Percentiles rank a stretch among this genome's conserved stretches.
These are phyloP conservation scores for Pythium vanterpoolii DNA, from an alignment of 352 stramenopile species.

Conservation along the genomic window DNA sequence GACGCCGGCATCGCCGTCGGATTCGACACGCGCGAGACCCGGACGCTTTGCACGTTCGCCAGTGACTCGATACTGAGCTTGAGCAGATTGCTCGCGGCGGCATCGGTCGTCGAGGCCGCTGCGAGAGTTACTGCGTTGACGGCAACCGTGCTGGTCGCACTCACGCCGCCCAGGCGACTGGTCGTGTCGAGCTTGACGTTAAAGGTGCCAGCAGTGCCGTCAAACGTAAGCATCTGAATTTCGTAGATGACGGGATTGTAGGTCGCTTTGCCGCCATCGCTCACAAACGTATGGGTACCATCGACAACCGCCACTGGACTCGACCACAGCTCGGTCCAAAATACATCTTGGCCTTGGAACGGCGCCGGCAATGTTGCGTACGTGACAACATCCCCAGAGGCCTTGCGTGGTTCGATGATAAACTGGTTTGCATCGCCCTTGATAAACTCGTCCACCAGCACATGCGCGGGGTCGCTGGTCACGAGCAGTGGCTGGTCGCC, in stretches of 20 bases:
- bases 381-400: slow-evolving; percentile 86
- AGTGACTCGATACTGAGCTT: slow-evolving; percentile 83
- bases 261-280: slow-evolving; percentile 85
- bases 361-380: slow-evolving; percentile 72
- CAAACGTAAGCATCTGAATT: slow-evolving; percentile 86
- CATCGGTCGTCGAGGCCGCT: slow-evolving; percentile 33
- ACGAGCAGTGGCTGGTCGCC: slow-evolving; percentile 79
- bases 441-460: slow-evolving; percentile 86
- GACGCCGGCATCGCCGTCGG: slow-evolving; percentile 17
- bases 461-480: slow-evolving; percentile 37
- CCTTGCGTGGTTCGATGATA: slow-evolving; percentile 92
- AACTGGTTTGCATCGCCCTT: slow-evolving; percentile 95
- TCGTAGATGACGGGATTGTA: slow-evolving; percentile 92
- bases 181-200: slow-evolving; percentile 72
- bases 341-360: slow-evolving; percentile 91
- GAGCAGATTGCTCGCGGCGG: slow-evolving; percentile 62
- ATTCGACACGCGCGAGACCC: slow-evolving; percentile 57
- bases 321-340: slow-evolving; percentile 96
- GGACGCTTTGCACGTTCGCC: slow-evolving; percentile 78
- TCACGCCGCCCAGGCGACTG: slow-evolving; percentile 39
- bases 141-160: slow-evolving; percentile 35
- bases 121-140: slow-evolving; percentile 46
- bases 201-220: slow-evolving; percentile 56
- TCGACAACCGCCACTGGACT: slow-evolving; percentile 73
- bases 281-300: slow-evolving; percentile 89